phyloP scores from a whole-genome alignment of 1,284 basidiomycete species.

The Singerocomus rubriflavus region DNA sequence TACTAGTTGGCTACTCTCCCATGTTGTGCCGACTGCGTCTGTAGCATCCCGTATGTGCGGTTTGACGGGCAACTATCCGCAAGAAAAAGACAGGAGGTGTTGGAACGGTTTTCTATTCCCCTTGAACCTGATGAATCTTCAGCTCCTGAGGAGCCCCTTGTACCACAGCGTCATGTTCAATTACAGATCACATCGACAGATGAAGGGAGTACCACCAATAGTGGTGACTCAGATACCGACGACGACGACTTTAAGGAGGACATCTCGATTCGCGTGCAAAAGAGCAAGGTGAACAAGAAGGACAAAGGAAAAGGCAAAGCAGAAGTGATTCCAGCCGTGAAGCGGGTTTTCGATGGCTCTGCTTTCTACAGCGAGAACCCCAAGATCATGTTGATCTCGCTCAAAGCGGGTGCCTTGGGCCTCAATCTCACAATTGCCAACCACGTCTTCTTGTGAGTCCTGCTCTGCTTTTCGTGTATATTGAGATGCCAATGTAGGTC shows the following conservation, averaged over 20 bases:
- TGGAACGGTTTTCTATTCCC: slow-evolving; percentile 71
- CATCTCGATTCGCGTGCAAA: slow-evolving; percentile 28
- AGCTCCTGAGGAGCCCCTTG: slow-evolving; percentile 20
- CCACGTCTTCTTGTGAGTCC: slow-evolving; percentile 79
- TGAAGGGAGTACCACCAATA: slow-evolving; percentile 24
- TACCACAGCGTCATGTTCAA: background rate
- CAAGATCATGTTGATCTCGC: slow-evolving; percentile 81
- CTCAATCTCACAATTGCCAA: slow-evolving; percentile 88
- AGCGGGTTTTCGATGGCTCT: slow-evolving; percentile 18
- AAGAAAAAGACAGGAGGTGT: slow-evolving; percentile 71
- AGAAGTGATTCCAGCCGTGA: slow-evolving; percentile 18
- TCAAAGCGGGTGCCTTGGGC: slow-evolving; percentile 82
- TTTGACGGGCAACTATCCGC: slow-evolving; percentile 85
- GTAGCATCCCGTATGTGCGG: slow-evolving; percentile 69
- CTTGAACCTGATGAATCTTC: slow-evolving; percentile 38
- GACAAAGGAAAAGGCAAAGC: slow-evolving; percentile 39
- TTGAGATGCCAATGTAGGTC: slow-evolving; percentile 6
- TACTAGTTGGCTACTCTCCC: slow-evolving; percentile 1
- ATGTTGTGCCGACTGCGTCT: slow-evolving; percentile 11
- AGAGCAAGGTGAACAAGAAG: slow-evolving; percentile 36
- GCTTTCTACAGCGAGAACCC: slow-evolving; percentile 47
- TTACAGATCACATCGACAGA: slow-evolving; percentile 15
- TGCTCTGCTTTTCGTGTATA: background rate
- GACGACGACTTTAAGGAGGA: slow-evolving; percentile 40
- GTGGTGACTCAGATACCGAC: slow-evolving; percentile 30